Evolutionary conservation across 2,329 filamentous ascomycete species (phyloP), one percentile per base, ranked within the genome.

Genomic region (Leptographium procerum): DNA sequence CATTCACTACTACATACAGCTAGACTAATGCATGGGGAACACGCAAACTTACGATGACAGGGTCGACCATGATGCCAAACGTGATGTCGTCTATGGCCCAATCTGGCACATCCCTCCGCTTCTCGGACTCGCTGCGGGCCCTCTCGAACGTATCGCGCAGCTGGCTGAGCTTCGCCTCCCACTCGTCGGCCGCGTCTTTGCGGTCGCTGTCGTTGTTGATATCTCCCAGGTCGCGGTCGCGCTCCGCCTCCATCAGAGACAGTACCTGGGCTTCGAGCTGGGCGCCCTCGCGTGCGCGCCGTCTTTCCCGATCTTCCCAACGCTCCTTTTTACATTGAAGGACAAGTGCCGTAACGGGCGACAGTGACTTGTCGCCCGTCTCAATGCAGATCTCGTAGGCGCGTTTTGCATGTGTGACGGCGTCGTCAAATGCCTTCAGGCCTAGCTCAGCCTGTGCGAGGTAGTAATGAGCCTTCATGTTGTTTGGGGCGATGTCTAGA

Each of bases 381-480:
- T 51, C 19, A 22, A 84, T 75, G 69, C 87, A 91, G 7, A 87
- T 72, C 4, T 81, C 73, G 71, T 96, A 95, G 10, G 92, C 92
- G 43, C 74, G 78, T 28, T 86, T 75, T 1, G 88, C 89, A 59
- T 83, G 83, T 1, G 77, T 72, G 16, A 95, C 78, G 0, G 91
- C 91, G 66, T 86, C 86, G 60, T 89, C 83, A 40, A 83, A 85
- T 64, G 87, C 82, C 55, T 83, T 77, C 2, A 95, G 78, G 1
- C 80, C 80, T n/a, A 95, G 76, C 64, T 95, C 85, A 0, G 91
- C 90, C 71, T 95, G 88, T 3, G 89, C 85, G 29, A 95, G 81
- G 68, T 91, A 89, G 71, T 87, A 95, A 67, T 84, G 82, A 9
- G 88, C 90, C 72, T 97, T 97, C 75, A 95, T 86, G 65, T 81